Evolutionary conservation across 495 filamentous ascomycete genomes (phyloP).

Genomic region (Penicillium verhagenii): DNA sequence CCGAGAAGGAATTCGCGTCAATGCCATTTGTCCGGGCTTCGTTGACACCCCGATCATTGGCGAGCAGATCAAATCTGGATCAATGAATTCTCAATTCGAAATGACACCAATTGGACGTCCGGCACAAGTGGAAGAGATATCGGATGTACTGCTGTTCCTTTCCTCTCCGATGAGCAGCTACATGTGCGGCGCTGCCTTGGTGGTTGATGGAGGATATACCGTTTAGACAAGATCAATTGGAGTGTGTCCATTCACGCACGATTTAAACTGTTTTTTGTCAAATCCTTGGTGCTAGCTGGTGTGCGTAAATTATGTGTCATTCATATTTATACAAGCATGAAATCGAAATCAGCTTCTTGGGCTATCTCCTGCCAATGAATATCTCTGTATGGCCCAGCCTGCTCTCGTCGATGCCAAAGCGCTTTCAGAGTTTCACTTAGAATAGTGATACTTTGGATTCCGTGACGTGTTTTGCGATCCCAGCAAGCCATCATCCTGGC

Average conservation of each 20-base stretch:
- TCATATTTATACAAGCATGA: conserved; percentile 25
- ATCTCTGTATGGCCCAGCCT: conserved; percentile 10
- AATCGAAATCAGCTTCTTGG: conserved; percentile 25
- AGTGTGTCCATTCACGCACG: no score
- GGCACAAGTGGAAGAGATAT: conserved; percentile 55
- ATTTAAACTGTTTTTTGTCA: no score
- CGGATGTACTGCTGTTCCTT: conserved; percentile 67
- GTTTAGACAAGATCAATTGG: conserved; percentile 7
- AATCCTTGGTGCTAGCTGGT: no score
- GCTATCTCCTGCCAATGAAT: conserved; percentile 30
- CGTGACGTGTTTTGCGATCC: conserved; percentile 21
- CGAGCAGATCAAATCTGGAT: conserved; percentile 19
- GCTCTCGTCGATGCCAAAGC: conserved; percentile 21
- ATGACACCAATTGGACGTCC: conserved; percentile 20
- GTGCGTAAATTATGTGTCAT: not conserved
- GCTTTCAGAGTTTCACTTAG: conserved; percentile 22
- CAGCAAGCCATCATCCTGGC: conserved; percentile 21
- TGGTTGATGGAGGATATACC: conserved; percentile 24
- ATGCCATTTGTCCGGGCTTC: conserved; percentile 50
- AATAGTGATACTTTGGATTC: conserved; percentile 24
- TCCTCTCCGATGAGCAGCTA: conserved; percentile 47
- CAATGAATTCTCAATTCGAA: conserved; percentile 20
- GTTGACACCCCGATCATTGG: conserved; percentile 39
- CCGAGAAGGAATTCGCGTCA: conserved; percentile 46
- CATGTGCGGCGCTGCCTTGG: conserved; percentile 30